phyloP scores from a whole-genome alignment of 305 asterid genomes.

The Salvia sclarea region DNA sequence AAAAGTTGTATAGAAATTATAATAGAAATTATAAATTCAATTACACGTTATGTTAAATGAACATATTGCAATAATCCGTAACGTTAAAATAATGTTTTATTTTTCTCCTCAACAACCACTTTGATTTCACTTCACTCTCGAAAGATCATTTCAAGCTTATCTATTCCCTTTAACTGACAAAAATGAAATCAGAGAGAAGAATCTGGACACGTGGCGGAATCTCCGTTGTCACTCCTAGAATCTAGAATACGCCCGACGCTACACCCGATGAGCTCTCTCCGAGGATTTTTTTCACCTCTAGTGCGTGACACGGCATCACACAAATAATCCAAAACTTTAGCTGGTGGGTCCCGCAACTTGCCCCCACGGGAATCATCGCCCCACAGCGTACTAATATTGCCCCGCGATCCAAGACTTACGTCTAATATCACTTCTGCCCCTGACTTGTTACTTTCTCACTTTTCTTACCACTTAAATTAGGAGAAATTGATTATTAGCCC shows the following conservation, averaged over 20 bases:
- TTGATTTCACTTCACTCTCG: too few species aligned
- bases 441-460: neutral
- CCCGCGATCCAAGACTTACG: neutral
- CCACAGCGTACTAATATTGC: slow-evolving; percentile 31
- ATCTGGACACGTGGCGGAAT: slow-evolving; percentile 34
- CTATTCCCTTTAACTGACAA: neutral
- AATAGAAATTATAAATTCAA: too few species aligned
- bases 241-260: slow-evolving; percentile 34
- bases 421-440: slow-evolving; percentile 12
- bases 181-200: neutral
- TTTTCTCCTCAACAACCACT: too few species aligned
- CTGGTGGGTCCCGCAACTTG: slow-evolving; percentile 35
- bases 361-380: slow-evolving; percentile 52
- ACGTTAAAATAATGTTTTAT: too few species aligned
- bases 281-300: slow-evolving; percentile 28
- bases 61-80: too few species aligned
- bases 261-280: slow-evolving; percentile 15
- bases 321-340: slow-evolving; percentile 25
- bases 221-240: neutral
- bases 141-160: neutral
- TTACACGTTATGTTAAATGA: too few species aligned
- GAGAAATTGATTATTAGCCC: neutral
- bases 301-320: slow-evolving; percentile 38
- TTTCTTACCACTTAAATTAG: neutral
- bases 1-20: too few species aligned